These are phyloP conservation scores for Apiospora saccharicola DNA, from an alignment of 2,329 filamentous ascomycete species.

Conservation along the genomic window DNA sequence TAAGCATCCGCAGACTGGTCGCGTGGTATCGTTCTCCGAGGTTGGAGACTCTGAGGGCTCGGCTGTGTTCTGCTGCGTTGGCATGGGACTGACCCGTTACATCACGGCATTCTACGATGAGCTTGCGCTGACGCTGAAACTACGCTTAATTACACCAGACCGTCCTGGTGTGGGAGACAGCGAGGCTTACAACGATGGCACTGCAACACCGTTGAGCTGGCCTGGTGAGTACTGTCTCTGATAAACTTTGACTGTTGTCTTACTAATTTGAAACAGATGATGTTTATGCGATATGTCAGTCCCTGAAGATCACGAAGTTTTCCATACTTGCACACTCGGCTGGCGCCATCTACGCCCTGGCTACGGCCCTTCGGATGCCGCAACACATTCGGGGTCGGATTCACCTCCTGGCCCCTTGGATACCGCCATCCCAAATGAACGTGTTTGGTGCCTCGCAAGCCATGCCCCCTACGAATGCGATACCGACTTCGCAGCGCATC, in stretches of 20 bases:
- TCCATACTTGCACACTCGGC: constrained; percentile 96
- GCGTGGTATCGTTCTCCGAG: constrained; percentile 93
- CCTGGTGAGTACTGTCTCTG: constrained; percentile 68
- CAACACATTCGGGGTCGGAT: constrained; percentile 95
- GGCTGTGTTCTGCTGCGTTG: constrained; percentile 94
- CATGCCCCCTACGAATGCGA: constrained; percentile 80
- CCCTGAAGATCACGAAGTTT: constrained; percentile 92
- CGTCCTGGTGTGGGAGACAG: constrained; percentile 94
- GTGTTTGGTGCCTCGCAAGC: constrained; percentile 77
- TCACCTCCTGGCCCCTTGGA: constrained; percentile 95
- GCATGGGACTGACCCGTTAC: constrained; percentile 96
- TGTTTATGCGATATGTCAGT: constrained; percentile 91
- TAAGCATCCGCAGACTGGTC: constrained; percentile 82
- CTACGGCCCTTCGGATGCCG: constrained; percentile 93
- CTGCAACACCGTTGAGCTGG: constrained; percentile 90
- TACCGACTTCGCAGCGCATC: constrained; percentile 91
- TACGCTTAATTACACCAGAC: constrained; percentile 92
- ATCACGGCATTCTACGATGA: constrained; percentile 98
- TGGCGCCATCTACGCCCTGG: constrained; percentile 96
- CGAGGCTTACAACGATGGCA: constrained; percentile 81
- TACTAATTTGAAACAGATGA: constrained; percentile 60
- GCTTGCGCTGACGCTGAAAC: constrained; percentile 83
- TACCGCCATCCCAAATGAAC: constrained; percentile 92
- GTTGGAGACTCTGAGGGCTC: constrained; percentile 92
- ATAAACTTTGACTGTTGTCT: neutral